phyloP scores from a whole-genome alignment of 2,329 filamentous ascomycete genomes.

The Neoscytalidium dimidiatum region DNA sequence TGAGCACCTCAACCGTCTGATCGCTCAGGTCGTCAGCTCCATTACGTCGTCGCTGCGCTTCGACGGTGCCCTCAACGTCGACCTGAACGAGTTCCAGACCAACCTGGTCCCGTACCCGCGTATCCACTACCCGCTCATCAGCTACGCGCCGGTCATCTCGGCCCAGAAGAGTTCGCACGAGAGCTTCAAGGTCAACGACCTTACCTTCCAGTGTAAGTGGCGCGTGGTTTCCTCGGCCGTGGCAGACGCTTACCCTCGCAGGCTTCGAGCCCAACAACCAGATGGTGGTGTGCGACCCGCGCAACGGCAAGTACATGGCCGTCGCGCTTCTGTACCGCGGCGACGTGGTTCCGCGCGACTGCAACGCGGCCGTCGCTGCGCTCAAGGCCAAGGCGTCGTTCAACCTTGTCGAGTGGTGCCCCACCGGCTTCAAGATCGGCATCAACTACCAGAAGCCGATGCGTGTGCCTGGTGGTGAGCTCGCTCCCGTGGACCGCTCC shows the following conservation, averaged over 20 bases:
- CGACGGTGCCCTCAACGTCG: constrained; percentile 97
- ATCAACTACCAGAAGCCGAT: constrained; percentile 99
- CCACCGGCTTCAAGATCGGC: constrained; percentile 99
- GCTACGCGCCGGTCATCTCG: constrained; percentile 92
- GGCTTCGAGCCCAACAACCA: constrained; percentile 99
- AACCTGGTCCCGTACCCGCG: constrained; percentile 98
- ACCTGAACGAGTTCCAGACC: constrained; percentile 99
- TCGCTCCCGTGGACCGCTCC: constrained; percentile 96
- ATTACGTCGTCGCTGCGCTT: constrained; percentile 98
- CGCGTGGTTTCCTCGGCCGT: background rate
- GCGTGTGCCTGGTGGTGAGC: constrained; percentile 93
- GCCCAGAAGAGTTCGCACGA: constrained; percentile 95
- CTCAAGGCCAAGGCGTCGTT: constrained; percentile 99
- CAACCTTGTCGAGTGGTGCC: constrained; percentile 99
- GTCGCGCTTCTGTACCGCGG: constrained; percentile 97
- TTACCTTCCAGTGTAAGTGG: constrained; percentile 70
- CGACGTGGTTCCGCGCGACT: constrained; percentile 96
- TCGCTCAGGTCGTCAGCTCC: constrained; percentile 97
- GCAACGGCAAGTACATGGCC: constrained; percentile 99
- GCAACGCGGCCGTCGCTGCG: constrained; percentile 86
- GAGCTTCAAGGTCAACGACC: constrained; percentile 82
- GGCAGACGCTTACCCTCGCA: constrained; percentile 76
- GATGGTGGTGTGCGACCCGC: constrained; percentile 99
- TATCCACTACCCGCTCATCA: constrained; percentile 98
- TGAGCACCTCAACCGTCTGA: constrained; percentile 98